Evolutionary conservation across 2,329 filamentous ascomycete genomes (phyloP).

Genomic region (Thyridium curvatum): DNA sequence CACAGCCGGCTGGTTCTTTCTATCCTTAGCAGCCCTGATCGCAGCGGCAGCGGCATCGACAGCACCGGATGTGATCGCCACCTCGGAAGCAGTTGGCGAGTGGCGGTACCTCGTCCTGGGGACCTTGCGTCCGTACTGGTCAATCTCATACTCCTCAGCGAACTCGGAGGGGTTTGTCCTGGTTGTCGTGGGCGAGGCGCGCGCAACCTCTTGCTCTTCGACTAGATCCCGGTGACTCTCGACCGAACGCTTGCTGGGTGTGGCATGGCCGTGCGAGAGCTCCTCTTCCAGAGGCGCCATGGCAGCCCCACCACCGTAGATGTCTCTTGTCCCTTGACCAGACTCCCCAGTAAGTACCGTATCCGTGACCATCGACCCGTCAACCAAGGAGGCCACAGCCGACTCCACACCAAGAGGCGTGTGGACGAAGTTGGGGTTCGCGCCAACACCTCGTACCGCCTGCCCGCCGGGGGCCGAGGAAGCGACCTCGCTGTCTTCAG

Average conservation of each 20-base stretch:
- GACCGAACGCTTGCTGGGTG: slow-evolving; percentile 31
- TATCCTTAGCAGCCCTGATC: slow-evolving; percentile 37
- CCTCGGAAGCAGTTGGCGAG: slow-evolving; percentile 51
- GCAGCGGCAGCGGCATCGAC: slow-evolving; percentile 47
- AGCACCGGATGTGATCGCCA: slow-evolving; percentile 50
- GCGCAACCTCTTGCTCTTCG: slow-evolving; percentile 33
- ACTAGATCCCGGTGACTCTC: slow-evolving; percentile 29
- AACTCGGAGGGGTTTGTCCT: slow-evolving; percentile 28
- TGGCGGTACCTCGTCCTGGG: slow-evolving; percentile 35
- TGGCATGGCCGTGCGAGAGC: slow-evolving; percentile 20
- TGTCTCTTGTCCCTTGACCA: slow-evolving; percentile 13
- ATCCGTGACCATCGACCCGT: slow-evolving; percentile 63
- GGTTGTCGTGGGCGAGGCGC: slow-evolving; percentile 9
- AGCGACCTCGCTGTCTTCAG: slow-evolving; percentile 48
- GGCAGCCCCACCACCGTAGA: slow-evolving; percentile 30
- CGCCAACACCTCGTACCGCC: slow-evolving; percentile 62
- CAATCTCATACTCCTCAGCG: slow-evolving; percentile 47
- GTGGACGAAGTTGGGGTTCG: slow-evolving; percentile 72
- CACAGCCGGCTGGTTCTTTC: slow-evolving; percentile 30
- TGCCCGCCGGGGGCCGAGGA: slow-evolving; percentile 44
- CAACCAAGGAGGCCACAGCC: slow-evolving; percentile 77
- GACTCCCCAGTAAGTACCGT: slow-evolving; percentile 64
- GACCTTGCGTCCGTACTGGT: slow-evolving; percentile 52
- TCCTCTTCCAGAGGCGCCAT: slow-evolving; percentile 24
- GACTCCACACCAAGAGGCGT: slow-evolving; percentile 73